Evolutionary conservation across 805 yeast genomes (phyloP), one percentile per base, ranked within the genome.

Genomic region (Kluyveromyces lactis): DNA sequence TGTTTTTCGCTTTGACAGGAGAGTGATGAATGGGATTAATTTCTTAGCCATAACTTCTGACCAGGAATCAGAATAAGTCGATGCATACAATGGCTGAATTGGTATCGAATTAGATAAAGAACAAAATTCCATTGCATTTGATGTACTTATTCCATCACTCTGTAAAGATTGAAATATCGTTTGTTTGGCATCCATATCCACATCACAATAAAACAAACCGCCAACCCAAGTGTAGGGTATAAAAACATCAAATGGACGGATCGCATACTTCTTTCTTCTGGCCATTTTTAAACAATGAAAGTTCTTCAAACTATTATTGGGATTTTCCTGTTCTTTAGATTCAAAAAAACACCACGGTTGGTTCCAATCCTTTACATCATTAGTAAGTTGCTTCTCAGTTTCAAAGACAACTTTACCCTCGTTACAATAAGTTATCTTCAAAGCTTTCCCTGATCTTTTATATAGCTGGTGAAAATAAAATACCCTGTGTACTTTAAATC

Each of bases 151-250:
- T 24, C 26, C 15, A n/a, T 17, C 8, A 16, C 43, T 21, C 39
- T 44, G 41, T n/a, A 27, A 27, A 5, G 30, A n/a, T 27, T 6
- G 7, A n/a, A 54, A 50, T 37, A 49, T 58, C 21, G 36, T 43
- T 32, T 16, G 26, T 40, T 63, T 67, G 4, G 46, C 47, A 1
- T 51, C 57, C 15, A 50, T 42, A 2, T 67, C 49, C 1, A 71
- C 42, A 10, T 67, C 58, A 49, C 83, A 77, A 40, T 68, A 67
- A 54, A 69, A 82, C 2, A 81, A 47, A 0, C 78, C 86, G 4
- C 89, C 90, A 2, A 82, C 73, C 60, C 74, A 73, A 0, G 77
- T 69, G 15, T 68, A 62, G 0, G 86, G 85, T 12, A 73, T 60
- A 49, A 67, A 77, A 5, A 76, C 51, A 1, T 72, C 66, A 9